Conservation (phyloP, 2,329 filamentous ascomycete species). For the Triangularia verruculosa region DNA sequence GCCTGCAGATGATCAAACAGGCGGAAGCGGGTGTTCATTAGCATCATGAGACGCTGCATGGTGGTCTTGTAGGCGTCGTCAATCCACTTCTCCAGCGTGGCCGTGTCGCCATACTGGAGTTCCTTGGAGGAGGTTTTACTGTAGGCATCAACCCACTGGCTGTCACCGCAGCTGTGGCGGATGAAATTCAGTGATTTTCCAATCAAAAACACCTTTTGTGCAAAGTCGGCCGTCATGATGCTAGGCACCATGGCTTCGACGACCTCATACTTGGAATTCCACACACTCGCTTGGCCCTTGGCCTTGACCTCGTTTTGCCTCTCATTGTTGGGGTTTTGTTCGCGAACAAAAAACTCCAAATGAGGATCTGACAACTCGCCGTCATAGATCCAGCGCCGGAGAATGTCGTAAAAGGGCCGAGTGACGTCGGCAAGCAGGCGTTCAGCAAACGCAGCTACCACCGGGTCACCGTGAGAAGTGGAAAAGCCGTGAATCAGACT, state of each 20-base stretch:
- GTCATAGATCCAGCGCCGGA: conserved; percentile 96
- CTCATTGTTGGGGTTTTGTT: conserved; percentile 61
- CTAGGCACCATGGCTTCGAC: conserved; percentile 83
- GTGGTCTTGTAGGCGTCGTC: conserved; percentile 97
- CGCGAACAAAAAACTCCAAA: conserved; percentile 89
- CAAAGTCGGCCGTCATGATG: conserved; percentile 90
- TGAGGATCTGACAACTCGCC: conserved; percentile 97
- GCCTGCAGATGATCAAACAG: conserved; percentile 89
- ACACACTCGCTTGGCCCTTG: conserved; percentile 79
- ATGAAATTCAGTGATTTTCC: conserved; percentile 99
- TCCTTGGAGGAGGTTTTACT: conserved; percentile 91
- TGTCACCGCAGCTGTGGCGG: conserved; percentile 89
- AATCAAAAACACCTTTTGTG: conserved; percentile 94
- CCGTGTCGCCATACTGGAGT: conserved; percentile 87
- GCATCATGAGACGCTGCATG: conserved; percentile 87
- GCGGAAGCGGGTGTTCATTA: conserved; percentile 95
- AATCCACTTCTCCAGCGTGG: conserved; percentile 86
- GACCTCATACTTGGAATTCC: conserved; percentile 96
- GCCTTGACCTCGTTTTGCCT: conserved; percentile 46
- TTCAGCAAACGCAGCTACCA: conserved; percentile 90
- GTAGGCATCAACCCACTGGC: conserved; percentile 92
- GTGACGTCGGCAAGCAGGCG: conserved; percentile 83
- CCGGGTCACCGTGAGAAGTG: conserved; percentile 89
- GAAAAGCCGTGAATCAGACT: conserved; percentile 92
- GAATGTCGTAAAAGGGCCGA: conserved; percentile 91